phyloP scores from a whole-genome alignment of 306 rosid genomes.

The Leucaena leucocephala region DNA sequence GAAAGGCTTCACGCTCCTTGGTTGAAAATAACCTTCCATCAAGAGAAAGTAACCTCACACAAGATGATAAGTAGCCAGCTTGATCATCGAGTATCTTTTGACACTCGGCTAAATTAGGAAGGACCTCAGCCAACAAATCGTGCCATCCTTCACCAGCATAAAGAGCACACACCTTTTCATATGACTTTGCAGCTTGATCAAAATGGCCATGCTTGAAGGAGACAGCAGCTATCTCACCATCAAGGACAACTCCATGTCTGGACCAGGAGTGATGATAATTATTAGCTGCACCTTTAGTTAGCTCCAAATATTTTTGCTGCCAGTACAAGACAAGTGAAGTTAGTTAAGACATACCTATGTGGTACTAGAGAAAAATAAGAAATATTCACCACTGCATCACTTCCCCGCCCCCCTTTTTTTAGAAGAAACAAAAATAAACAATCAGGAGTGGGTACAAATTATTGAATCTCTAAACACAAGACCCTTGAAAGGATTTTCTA shows the following conservation, averaged over 20 bases:
- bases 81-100: slow-evolving; percentile 89
- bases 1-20: slow-evolving; percentile 91
- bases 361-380: slow-evolving; percentile 16
- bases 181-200: slow-evolving; percentile 97
- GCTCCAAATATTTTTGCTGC: slow-evolving; percentile 90
- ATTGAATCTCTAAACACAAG: slow-evolving; percentile 23
- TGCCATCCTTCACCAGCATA: slow-evolving; percentile 98
- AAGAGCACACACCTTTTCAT: slow-evolving; percentile 97
- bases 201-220: slow-evolving; percentile 77
- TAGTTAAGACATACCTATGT: slow-evolving; percentile 28
- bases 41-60: slow-evolving; percentile 94
- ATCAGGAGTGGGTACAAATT: slow-evolving; percentile 31
- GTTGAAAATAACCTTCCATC: slow-evolving; percentile 83
- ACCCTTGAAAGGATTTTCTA: slow-evolving; percentile 28
- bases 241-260: slow-evolving; percentile 99
- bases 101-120: slow-evolving; percentile 93
- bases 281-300: slow-evolving; percentile 96
- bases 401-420: background rate
- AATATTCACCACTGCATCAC: slow-evolving; percentile 24
- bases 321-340: slow-evolving; percentile 35
- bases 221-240: slow-evolving; percentile 96
- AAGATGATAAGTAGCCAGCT: slow-evolving; percentile 96
- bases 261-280: slow-evolving; percentile 95
- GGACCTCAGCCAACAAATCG: slow-evolving; percentile 88
- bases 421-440: slow-evolving; percentile 18